phyloP scores from a whole-genome alignment of 768 basidiomycete species.

The Daedaleopsis nitida region DNA sequence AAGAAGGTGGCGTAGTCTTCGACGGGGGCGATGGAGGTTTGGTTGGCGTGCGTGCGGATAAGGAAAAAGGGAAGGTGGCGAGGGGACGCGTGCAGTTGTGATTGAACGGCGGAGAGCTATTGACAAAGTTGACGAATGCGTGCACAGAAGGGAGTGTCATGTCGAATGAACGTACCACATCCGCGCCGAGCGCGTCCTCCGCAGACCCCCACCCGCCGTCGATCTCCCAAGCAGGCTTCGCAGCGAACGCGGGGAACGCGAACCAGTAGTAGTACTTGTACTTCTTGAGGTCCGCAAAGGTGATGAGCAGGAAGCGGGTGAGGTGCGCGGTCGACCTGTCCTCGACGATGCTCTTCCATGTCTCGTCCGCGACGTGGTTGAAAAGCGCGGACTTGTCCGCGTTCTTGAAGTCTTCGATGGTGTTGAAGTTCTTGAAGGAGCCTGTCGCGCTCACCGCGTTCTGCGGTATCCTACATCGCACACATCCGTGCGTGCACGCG shows the following conservation, averaged over 20 bases:
- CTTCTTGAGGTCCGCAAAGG: slow-evolving; percentile 97
- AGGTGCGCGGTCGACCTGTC: slow-evolving; percentile 58
- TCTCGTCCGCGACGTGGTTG: slow-evolving; percentile 70
- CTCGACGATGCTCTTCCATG: slow-evolving; percentile 63
- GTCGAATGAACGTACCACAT: slow-evolving; percentile 38
- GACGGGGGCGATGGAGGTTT: slow-evolving; percentile 49
- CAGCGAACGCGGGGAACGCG: slow-evolving; percentile 88
- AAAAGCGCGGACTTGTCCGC: slow-evolving; percentile 90
- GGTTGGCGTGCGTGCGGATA: slow-evolving; percentile 42
- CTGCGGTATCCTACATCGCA: slow-evolving; percentile 41
- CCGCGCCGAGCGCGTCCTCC: slow-evolving; percentile 42
- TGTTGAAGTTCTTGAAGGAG: slow-evolving; percentile 91
- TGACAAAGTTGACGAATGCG: background rate
- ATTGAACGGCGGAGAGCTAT: slow-evolving; percentile 57
- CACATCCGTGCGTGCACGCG: background rate
- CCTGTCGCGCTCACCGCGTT: slow-evolving; percentile 61
- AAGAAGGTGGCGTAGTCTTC: slow-evolving; percentile 65
- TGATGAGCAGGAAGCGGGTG: slow-evolving; percentile 84
- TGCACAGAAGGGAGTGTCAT: background rate
- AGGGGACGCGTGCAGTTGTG: slow-evolving; percentile 43
- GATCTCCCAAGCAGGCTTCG: slow-evolving; percentile 91
- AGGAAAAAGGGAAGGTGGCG: slow-evolving; percentile 72
- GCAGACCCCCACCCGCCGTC: slow-evolving; percentile 62
- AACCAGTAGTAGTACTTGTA: slow-evolving; percentile 99
- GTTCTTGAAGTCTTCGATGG: slow-evolving; percentile 92